Percentiles rank a stretch among this genome's conserved stretches.
phyloP scores from a whole-genome alignment of 805 yeast species.

The Starmera amethionina region DNA sequence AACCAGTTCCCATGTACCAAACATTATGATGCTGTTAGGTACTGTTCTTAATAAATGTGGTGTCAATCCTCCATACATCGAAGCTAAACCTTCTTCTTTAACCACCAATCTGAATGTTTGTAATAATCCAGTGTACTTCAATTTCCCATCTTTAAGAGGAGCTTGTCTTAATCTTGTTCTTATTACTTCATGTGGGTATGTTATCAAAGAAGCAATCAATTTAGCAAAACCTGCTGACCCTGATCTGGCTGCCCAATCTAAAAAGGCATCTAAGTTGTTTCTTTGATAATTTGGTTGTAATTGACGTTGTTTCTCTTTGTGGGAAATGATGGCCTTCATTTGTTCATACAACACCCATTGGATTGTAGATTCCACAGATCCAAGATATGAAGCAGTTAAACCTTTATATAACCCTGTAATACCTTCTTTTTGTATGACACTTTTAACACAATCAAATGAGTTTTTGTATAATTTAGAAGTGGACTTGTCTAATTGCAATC shows the following conservation, averaged over 20 bases:
- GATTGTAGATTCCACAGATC: slow-evolving; percentile 83
- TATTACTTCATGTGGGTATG: slow-evolving; percentile 96
- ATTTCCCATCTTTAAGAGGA: slow-evolving; percentile 69
- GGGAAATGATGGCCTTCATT: slow-evolving; percentile 64
- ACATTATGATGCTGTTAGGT: slow-evolving; percentile 96
- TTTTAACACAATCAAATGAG: slow-evolving; percentile 73
- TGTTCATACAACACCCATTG: slow-evolving; percentile 98
- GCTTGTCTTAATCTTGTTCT: slow-evolving; percentile 94
- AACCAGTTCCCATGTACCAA: slow-evolving; percentile 95
- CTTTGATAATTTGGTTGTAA: slow-evolving; percentile 20
- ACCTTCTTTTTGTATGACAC: slow-evolving; percentile 72
- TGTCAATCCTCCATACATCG: slow-evolving; percentile 96
- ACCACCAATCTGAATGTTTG: slow-evolving; percentile 82
- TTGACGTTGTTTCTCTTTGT: slow-evolving; percentile 34
- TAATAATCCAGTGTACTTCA: slow-evolving; percentile 81
- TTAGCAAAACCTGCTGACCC: slow-evolving; percentile 98
- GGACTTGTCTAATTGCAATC: slow-evolving; percentile 83
- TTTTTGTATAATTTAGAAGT: slow-evolving; percentile 59
- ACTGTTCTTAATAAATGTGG: slow-evolving; percentile 96
- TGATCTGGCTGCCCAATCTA: slow-evolving; percentile 92
- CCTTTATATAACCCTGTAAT: slow-evolving; percentile 76
- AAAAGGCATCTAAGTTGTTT: slow-evolving; percentile 47
- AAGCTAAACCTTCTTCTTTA: slow-evolving; percentile 84
- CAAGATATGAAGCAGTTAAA: slow-evolving; percentile 88
- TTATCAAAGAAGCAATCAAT: slow-evolving; percentile 80